phyloP scores from a whole-genome alignment of 2,329 filamentous ascomycete species.

The Colletotrichum chrysophilum region DNA sequence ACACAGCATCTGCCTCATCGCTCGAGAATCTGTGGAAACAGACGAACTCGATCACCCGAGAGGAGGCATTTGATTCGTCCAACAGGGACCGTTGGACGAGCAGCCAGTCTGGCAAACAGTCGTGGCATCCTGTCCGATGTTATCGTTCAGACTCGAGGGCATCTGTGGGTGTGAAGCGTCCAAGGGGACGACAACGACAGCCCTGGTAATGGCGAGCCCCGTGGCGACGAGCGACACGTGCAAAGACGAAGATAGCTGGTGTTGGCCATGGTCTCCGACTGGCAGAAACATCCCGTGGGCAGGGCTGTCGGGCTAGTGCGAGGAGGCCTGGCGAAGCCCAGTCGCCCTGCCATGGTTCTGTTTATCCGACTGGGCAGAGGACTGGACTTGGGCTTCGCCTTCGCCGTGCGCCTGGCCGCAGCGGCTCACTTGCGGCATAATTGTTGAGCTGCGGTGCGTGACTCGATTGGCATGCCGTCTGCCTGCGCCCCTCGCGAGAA shows the following conservation, averaged over 20 bases:
- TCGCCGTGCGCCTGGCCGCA: neutral
- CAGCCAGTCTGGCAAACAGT: neutral
- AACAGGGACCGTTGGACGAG: neutral
- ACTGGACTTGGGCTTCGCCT: neutral
- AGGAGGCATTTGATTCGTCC: constrained; percentile 5
- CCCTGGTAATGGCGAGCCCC: neutral
- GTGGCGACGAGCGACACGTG: constrained; percentile 8
- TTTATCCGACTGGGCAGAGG: neutral
- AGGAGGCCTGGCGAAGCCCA: neutral
- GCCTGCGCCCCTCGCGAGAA: neutral
- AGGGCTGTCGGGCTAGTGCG: neutral
- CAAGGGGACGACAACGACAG: neutral
- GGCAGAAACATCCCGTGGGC: constrained; percentile 16
- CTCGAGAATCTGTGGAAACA: constrained; percentile 17
- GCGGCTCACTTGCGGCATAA: neutral
- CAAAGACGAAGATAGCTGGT: constrained; percentile 10
- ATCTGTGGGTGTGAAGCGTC: neutral
- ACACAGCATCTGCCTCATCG: constrained; percentile 17
- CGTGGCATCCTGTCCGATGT: neutral
- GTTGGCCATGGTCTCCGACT: neutral
- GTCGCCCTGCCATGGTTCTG: neutral
- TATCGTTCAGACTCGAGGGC: neutral
- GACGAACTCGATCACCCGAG: constrained; percentile 13
- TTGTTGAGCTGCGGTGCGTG: neutral
- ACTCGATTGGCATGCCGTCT: neutral